Conservation (phyloP, 495 filamentous ascomycete species). For the Penicillium psychrofluorescens region DNA sequence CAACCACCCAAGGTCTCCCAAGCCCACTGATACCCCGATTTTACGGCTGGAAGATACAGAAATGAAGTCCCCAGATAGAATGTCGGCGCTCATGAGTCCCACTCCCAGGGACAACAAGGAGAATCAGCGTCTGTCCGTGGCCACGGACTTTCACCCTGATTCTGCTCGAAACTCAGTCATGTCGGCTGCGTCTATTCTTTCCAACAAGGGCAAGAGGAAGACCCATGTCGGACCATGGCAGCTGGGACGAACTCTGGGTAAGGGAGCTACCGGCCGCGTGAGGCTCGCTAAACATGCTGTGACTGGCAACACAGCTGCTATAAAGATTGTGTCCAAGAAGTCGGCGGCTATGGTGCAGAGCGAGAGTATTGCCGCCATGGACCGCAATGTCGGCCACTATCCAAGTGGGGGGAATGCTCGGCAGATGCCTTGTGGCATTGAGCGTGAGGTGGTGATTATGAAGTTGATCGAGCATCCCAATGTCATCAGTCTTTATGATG, state of each 20-base stretch:
- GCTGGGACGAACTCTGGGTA: conserved; percentile 76
- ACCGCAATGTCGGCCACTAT: conserved; percentile 43
- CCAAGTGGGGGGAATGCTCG: conserved; percentile 34
- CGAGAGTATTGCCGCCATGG: conserved; percentile 69
- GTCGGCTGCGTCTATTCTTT: conserved; percentile 60
- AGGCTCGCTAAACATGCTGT: conserved; percentile 68
- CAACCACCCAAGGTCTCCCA: conserved; percentile 31
- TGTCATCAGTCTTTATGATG: conserved; percentile 84
- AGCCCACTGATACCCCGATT: conserved; percentile 12
- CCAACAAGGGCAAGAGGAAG: conserved; percentile 57
- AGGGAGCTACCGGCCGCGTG: conserved; percentile 78
- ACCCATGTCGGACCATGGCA: conserved; percentile 85
- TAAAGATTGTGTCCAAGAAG: conserved; percentile 87
- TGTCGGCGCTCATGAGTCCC: conserved; percentile 29
- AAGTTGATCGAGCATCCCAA: conserved; percentile 91
- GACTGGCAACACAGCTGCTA: conserved; percentile 71
- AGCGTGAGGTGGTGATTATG: conserved; percentile 91
- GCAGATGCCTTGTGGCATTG: conserved; percentile 76
- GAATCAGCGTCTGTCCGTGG: conserved; percentile 47
- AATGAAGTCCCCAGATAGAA: conserved; percentile 26
- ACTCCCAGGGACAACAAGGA: conserved; percentile 33
- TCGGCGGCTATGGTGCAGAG: conserved; percentile 63
- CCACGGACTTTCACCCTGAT: conserved; percentile 42
- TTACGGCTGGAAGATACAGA: conserved; percentile 17
- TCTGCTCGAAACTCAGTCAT: conserved; percentile 65